Evolutionary conservation across 2,329 filamentous ascomycete species (phyloP), one percentile per base, ranked within the genome.

Genomic region (Westerdykella sp.): DNA sequence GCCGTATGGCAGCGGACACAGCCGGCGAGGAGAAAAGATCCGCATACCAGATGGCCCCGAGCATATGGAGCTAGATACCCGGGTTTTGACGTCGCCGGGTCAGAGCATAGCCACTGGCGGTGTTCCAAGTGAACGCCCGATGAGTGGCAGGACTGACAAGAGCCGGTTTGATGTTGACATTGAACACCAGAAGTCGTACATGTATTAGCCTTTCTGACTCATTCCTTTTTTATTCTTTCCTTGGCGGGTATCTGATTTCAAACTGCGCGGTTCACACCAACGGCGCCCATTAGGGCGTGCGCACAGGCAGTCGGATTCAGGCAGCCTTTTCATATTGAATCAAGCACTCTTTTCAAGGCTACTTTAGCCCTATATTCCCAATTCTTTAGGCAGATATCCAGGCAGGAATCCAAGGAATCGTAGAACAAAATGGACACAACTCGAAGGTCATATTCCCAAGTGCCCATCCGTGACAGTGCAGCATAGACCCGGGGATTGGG

Each of bases 111-210:
- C 54, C 54, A 23, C 48, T 51, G 16, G 34, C 42, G 44, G 46
- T 43, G 31, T 15, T 12, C 46, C 51, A 34, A 54, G 54, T 23
- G 45, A 56, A 41, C 55, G 61, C 40, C 61, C 62, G 37, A 64
- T 64, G 60, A 63, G 59, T 44, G 59, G 57, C 31, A 51, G 49
- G 18, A 65, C 60, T 14, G 59, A 63, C 42, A 62, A 63, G 44
- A 66, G 57, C 43, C 60, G 59, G 23, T 64, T 48, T 34, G 62
- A 66, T 22, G 34, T 56, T 31, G 61, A 63, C 40, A 53, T 65
- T 37, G 62, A 66, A 47, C 61, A 64, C 35, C 62, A 66, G 53
- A 64, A 65, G 49, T 40, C 48, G 30, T 65, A 58, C 48, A 65
- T 62, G 60, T 64, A 59, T 45, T 66, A 53, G 52, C 22, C n/a